Percentiles rank a stretch among this genome's conserved stretches.
These are phyloP conservation scores for Aspergillus leporis DNA, from an alignment of 495 filamentous ascomycete genomes.

Conservation along the genomic window DNA sequence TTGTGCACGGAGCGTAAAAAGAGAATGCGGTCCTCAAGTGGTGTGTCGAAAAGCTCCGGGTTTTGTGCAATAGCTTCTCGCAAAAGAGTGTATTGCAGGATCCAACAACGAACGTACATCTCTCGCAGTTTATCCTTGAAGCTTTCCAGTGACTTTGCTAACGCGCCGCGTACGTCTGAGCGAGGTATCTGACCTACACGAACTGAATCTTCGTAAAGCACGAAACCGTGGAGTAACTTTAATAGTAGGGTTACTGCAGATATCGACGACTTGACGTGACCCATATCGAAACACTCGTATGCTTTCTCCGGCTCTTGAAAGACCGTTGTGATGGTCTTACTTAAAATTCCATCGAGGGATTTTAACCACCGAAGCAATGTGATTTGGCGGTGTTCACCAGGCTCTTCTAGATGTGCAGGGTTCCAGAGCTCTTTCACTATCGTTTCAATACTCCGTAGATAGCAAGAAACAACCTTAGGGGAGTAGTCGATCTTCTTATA, in stretches of 20 bases:
- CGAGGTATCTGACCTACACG: slow-evolving; percentile 64
- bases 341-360: slow-evolving; percentile 72
- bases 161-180: slow-evolving; percentile 39
- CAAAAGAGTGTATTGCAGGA: slow-evolving; percentile 71
- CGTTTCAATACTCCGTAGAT: slow-evolving; percentile 79
- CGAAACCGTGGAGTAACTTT: slow-evolving; percentile 73
- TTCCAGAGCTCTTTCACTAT: slow-evolving; percentile 72
- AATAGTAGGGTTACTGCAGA: slow-evolving; percentile 64
- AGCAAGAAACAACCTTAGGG: slow-evolving; percentile 83
- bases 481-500: slow-evolving; percentile 80
- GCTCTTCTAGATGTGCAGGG: slow-evolving; percentile 58
- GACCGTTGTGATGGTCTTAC: slow-evolving; percentile 60
- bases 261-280: slow-evolving; percentile 69
- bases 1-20: slow-evolving; percentile 79
- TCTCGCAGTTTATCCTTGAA: slow-evolving; percentile 78
- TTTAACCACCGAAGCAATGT: slow-evolving; percentile 74
- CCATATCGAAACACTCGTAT: slow-evolving; percentile 81
- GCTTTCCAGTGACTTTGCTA: slow-evolving; percentile 48
- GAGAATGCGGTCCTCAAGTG: slow-evolving; percentile 68
- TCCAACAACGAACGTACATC: slow-evolving; percentile 87
- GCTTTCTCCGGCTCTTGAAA: slow-evolving; percentile 65
- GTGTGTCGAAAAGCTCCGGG: slow-evolving; percentile 56
- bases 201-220: slow-evolving; percentile 79
- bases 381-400: slow-evolving; percentile 61
- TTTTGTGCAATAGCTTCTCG: slow-evolving; percentile 74